These are phyloP conservation scores for Knufia fluminis DNA, from an alignment of 2,329 filamentous ascomycete genomes.

Conservation along the genomic window DNA sequence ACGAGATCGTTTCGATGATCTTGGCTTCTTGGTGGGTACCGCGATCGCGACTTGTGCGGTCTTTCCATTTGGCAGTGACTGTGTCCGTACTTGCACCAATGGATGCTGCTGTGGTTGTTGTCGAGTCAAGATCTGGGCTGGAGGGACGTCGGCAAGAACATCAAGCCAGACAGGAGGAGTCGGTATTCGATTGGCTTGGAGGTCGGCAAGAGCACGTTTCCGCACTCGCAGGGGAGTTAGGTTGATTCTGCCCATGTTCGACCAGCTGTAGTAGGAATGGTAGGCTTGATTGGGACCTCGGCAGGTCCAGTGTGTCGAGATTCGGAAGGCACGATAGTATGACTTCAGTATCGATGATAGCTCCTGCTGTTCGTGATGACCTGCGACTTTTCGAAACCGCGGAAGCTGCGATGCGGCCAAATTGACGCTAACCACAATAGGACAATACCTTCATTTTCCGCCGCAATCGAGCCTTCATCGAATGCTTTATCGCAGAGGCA, in stretches of 20 bases:
- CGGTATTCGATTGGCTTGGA: conserved; percentile 29
- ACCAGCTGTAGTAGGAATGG: not conserved
- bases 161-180: conserved; percentile 45
- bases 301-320: too few species aligned
- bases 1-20: conserved; percentile 52
- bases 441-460: not conserved
- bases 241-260: conserved; percentile 38
- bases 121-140: conserved; percentile 51
- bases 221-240: conserved; percentile 38
- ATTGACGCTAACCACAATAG: not conserved
- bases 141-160: conserved; percentile 49
- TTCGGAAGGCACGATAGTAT: too few species aligned
- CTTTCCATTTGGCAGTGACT: conserved; percentile 22
- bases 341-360: too few species aligned
- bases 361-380: not conserved
- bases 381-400: not conserved
- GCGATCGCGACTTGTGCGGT: conserved; percentile 15
- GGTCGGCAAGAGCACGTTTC: conserved; percentile 33
- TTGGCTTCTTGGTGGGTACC: conserved; percentile 27
- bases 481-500: not conserved
- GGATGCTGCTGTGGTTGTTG: conserved; percentile 43
- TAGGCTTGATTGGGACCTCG: too few species aligned
- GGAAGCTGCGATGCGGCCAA: not conserved
- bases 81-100: conserved; percentile 32
- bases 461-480: not conserved